These are phyloP conservation scores for Pterocarpus santalinus DNA, from an alignment of 306 rosid genomes.

Conservation along the genomic window DNA sequence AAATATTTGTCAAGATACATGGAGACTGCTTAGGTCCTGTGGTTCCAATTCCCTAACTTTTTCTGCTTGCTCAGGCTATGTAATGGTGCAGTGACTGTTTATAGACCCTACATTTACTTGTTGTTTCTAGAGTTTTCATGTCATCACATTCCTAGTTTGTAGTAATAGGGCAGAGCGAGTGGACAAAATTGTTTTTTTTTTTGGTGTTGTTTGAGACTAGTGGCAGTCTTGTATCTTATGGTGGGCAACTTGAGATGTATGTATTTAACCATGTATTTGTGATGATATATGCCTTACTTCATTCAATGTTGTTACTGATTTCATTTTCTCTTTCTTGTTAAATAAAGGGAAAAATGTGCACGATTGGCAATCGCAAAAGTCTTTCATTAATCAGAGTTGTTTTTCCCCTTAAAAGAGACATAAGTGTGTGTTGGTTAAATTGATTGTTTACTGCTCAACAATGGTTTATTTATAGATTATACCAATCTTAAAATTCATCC, in stretches of 20 bases:
- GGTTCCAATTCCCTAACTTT: conserved; percentile 12
- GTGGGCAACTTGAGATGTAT: neutral
- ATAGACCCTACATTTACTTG: conserved; percentile 13
- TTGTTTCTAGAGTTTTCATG: conserved; percentile 28
- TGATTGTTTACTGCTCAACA: neutral
- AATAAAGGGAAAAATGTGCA: neutral
- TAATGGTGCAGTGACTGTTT: conserved; percentile 35
- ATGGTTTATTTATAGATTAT: neutral
- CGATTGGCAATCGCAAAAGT: neutral
- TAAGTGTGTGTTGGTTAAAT: neutral
- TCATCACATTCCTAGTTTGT: neutral
- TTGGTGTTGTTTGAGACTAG: conserved; percentile 28
- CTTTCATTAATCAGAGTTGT: neutral
- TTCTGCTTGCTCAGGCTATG: neutral
- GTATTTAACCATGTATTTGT: conserved; percentile 12
- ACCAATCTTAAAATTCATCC: neutral
- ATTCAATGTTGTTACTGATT: neutral
- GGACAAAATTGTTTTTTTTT: conserved; percentile 15
- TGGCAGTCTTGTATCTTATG: conserved; percentile 13
- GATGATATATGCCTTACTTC: neutral
- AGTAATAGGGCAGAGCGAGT: neutral
- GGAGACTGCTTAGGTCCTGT: conserved; percentile 6
- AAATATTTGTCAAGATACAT: conserved; percentile 31
- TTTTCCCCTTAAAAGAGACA: too few relatives aligned
- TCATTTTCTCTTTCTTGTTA: neutral